These are phyloP conservation scores for Mycena amicta DNA, from an alignment of 768 basidiomycete species.

Conservation along the genomic window DNA sequence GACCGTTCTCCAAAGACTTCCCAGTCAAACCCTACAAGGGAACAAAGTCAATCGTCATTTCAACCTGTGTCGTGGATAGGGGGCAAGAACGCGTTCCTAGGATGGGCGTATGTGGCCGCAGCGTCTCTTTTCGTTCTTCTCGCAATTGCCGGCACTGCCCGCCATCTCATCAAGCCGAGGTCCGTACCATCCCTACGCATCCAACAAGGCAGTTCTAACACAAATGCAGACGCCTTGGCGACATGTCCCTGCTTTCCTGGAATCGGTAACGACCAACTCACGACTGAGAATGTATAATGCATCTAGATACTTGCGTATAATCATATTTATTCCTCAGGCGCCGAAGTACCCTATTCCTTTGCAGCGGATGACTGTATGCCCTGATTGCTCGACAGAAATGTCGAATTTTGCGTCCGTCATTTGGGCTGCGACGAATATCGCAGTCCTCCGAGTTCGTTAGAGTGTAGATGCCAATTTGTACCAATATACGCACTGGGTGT, in stretches of 20 bases:
- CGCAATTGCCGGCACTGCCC: conserved; percentile 84
- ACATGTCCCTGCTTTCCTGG: conserved; percentile 88
- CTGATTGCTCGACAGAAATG: conserved; percentile 45
- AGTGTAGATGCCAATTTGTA: background rate
- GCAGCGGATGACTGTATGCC: conserved; percentile 54
- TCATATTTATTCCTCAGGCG: conserved; percentile 24
- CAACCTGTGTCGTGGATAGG: conserved; percentile 99
- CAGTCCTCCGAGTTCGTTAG: conserved; percentile 44
- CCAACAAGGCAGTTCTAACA: conserved; percentile 11
- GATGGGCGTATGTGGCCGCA: conserved; percentile 95
- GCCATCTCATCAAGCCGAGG: conserved; percentile 94
- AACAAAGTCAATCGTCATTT: conserved; percentile 95
- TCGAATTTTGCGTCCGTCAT: conserved; percentile 69
- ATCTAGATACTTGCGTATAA: conserved; percentile 14
- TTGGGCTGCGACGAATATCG: conserved; percentile 73
- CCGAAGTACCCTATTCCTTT: conserved; percentile 64
- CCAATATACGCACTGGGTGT: conserved; percentile 56
- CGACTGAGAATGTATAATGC: background rate
- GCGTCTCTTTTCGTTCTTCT: conserved; percentile 86
- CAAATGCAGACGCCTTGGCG: conserved; percentile 68
- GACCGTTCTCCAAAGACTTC: conserved; percentile 63
- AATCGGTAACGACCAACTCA: conserved; percentile 50
- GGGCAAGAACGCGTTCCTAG: conserved; percentile 97
- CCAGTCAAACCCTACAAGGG: conserved; percentile 90
- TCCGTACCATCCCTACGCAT: conserved; percentile 32